Evolutionary conservation across 2,329 filamentous ascomycete species (phyloP).

Genomic region (Dichotomopilus funicola): DNA sequence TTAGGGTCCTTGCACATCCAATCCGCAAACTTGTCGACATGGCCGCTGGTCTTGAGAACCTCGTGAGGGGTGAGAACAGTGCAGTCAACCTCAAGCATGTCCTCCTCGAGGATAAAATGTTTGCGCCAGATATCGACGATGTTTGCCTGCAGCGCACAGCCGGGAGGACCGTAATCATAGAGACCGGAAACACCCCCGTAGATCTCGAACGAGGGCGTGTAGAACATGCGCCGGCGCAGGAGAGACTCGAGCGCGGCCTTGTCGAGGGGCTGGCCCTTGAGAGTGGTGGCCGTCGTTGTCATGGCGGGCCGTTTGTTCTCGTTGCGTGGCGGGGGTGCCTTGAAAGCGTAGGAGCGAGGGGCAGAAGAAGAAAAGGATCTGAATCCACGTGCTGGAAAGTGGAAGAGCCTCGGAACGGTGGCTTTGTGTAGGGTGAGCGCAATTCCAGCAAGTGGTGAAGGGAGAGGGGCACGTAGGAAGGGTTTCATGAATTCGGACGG

Average conservation of each 20-base stretch:
- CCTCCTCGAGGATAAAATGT: conserved; percentile 87
- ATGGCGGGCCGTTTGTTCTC: conserved; percentile 32
- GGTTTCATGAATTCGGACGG: conserved; percentile 24
- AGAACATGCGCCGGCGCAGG: conserved; percentile 84
- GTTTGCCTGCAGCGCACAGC: conserved; percentile 79
- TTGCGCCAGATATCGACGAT: conserved; percentile 86
- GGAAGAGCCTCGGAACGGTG: conserved; percentile 9
- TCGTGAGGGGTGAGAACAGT: conserved; percentile 89
- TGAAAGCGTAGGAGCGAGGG: conserved; percentile 18
- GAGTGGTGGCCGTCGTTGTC: conserved; percentile 59
- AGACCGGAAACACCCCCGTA: conserved; percentile 85
- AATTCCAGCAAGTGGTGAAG: conserved; percentile 24
- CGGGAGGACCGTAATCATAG: conserved; percentile 89
- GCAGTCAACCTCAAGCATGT: conserved; percentile 94
- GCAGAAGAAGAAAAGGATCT: conserved; percentile 16
- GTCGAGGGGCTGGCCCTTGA: conserved; percentile 86
- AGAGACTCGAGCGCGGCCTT: conserved; percentile 74
- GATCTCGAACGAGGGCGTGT: conserved; percentile 92
- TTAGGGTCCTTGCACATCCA: conserved; percentile 99
- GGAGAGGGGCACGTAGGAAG: conserved; percentile 16
- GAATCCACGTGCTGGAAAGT: conserved; percentile 14
- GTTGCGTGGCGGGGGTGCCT: conserved; percentile 9
- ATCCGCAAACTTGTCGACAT: conserved; percentile 96
- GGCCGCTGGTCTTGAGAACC: conserved; percentile 89
- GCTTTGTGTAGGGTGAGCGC: conserved; percentile 14